phyloP scores from a whole-genome alignment of 2,329 filamentous ascomycete genomes.

The Fusarium pseudocircinatum region DNA sequence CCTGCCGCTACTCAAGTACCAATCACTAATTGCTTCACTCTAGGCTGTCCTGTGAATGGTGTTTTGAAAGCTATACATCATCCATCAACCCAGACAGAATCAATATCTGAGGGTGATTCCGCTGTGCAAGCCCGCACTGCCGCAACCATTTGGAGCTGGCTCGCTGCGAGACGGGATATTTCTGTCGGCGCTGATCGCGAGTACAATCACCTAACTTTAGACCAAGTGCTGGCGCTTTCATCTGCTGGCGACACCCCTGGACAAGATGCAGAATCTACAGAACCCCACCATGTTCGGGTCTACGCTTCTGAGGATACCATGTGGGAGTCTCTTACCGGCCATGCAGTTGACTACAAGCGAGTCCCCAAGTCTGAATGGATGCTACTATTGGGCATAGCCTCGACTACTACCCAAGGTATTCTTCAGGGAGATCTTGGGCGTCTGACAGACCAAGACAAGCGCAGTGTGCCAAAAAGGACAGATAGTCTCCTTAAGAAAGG shows the following conservation, averaged over 20 bases:
- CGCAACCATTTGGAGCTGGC: constrained; percentile 51
- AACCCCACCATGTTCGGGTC: constrained; percentile 45
- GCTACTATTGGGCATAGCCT: constrained; percentile 66
- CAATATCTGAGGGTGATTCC: constrained; percentile 17
- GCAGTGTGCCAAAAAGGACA: constrained; percentile 69
- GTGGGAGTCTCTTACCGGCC: constrained; percentile 69
- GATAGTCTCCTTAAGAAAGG: constrained; percentile 68
- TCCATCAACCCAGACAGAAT: constrained; percentile 31
- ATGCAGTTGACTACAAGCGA: constrained; percentile 66
- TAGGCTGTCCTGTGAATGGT: constrained; percentile 48
- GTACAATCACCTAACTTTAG: constrained; percentile 53
- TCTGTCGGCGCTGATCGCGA: constrained; percentile 47
- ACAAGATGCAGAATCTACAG: constrained; percentile 7
- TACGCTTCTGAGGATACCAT: constrained; percentile 64
- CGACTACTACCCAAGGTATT: constrained; percentile 63
- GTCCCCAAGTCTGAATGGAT: constrained; percentile 69
- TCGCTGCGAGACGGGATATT: constrained; percentile 48
- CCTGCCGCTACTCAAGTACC: background rate
- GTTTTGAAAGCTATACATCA: constrained; percentile 47
- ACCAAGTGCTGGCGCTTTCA: constrained; percentile 43
- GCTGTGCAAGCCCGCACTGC: constrained; percentile 41
- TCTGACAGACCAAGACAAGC: constrained; percentile 69
- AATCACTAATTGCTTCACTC: constrained; percentile 14
- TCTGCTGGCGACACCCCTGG: background rate
- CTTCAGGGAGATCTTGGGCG: constrained; percentile 68